Base-by-base conservation (phyloP, 1,139 yeast genomes). In the Candida sanyaensis region DNA sequence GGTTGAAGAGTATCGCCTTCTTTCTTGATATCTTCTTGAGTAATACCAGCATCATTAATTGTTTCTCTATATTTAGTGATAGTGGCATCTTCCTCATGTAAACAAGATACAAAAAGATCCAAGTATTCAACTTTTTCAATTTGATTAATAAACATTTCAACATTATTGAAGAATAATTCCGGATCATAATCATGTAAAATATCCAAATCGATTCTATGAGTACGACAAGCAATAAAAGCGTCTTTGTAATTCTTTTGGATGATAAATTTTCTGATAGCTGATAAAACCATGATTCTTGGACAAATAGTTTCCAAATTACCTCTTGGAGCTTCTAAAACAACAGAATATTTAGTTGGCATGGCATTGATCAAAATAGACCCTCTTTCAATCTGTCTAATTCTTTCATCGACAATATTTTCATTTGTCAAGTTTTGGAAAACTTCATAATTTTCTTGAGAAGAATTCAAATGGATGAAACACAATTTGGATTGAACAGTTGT, bases 271-370 rank as follows among this genome's bases (percentile, higher is more conserved):
- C 99, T 78, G 13, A 95, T 95, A 17, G 87, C 96, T 10, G 90
- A 78, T 43, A 95, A 73, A 11, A 93, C 96, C 88, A 93, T 84
- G 42, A 93, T 88, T 65, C 99, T 78, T 9, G 99, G 99, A 60
- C 83, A 86, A 30, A 95, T 87, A 0, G 98, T 91, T 65, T 95
- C 99, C 55, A 93, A 72, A 59, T 95, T 95, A 52, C 99, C 99
- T 64, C 99, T 80, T 50, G 96, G 96, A 3, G 97, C 97, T 66
- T 95, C 97, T 47, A 95, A 73, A 2, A 89, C 84, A 13, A 95
- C 91, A 0, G 95, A 81, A 49, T 91, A 84, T 50, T 82, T 87
- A 0, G 96, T 83, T 1, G 98, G 97, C 62, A 91, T 84, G 1
- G 83, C 83, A 40, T 93, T 76, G 1, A 93, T 89, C 45, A 95